Conservation (phyloP, 148 eudicot genomes). For the Rhododendron simsii region DNA sequence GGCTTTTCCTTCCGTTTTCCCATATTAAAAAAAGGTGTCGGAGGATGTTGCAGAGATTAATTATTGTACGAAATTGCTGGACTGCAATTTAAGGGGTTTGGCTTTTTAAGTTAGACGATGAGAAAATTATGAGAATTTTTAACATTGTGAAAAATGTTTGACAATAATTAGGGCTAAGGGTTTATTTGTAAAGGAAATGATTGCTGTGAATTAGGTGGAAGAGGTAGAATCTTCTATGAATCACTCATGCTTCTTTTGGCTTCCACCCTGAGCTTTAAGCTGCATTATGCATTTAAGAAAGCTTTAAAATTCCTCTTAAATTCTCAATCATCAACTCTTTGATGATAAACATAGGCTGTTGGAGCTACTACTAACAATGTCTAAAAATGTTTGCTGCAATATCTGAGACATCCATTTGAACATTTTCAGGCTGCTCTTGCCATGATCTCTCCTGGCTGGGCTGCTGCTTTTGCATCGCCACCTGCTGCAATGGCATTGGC, state of each 20-base stretch:
- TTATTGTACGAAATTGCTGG: not conserved
- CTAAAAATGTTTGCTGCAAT: not conserved
- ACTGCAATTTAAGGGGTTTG: not conserved
- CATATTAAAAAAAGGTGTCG: too few species aligned
- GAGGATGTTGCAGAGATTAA: too few species aligned
- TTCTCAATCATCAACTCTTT: not conserved
- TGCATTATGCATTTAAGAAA: not conserved
- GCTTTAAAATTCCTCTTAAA: not conserved
- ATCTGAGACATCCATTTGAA: conserved; percentile 12
- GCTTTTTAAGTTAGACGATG: not conserved
- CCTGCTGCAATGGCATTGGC: conserved; percentile 99
- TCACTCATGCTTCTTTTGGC: not conserved
- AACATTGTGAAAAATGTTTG: not conserved
- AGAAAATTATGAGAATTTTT: not conserved
- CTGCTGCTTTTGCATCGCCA: conserved; percentile 99
- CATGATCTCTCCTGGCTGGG: conserved; percentile 95
- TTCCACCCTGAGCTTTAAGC: not conserved
- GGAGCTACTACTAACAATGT: not conserved
- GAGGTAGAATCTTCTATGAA: not conserved
- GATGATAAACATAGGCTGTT: not conserved
- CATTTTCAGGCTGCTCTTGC: conserved; percentile 84
- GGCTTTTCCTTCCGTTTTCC: too few species aligned
- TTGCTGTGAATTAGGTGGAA: not conserved
- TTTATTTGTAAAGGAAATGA: not conserved
- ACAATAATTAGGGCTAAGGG: not conserved